Evolutionary conservation across 805 yeast genomes (phyloP).

Genomic region (Candida fluviatilis): DNA sequence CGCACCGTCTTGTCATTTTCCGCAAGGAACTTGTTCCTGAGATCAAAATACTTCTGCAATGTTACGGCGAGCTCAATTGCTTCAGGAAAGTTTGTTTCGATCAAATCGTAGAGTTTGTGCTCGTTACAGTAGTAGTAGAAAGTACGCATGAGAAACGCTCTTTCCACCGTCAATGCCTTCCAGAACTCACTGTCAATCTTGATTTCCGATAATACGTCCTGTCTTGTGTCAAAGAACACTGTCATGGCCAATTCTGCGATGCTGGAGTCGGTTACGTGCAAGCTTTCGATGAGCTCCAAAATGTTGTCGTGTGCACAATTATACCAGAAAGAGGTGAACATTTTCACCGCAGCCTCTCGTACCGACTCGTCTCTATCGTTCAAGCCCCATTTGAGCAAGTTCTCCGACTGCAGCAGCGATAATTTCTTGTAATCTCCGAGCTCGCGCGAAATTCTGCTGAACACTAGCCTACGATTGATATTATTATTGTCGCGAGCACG

Average conservation of each 20-base stretch:
- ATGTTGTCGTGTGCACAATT: slow-evolving; percentile 64
- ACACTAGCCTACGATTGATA: slow-evolving; percentile 68
- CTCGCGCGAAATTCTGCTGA: slow-evolving; percentile 60
- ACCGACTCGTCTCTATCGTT: slow-evolving; percentile 81
- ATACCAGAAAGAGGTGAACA: slow-evolving; percentile 74
- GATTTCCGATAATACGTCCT: slow-evolving; percentile 58
- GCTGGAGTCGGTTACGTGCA: slow-evolving; percentile 65
- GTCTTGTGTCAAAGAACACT: slow-evolving; percentile 55
- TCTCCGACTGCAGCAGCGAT: slow-evolving; percentile 54
- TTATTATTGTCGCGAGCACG: slow-evolving; percentile 79
- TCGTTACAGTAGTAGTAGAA: slow-evolving; percentile 63
- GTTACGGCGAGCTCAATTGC: slow-evolving; percentile 64
- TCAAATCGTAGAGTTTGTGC: slow-evolving; percentile 44
- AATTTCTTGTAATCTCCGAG: slow-evolving; percentile 57
- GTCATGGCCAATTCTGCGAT: slow-evolving; percentile 67
- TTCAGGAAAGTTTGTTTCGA: slow-evolving; percentile 76
- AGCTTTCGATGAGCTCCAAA: slow-evolving; percentile 61
- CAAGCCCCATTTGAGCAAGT: slow-evolving; percentile 77
- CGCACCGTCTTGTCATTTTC: slow-evolving; percentile 19
- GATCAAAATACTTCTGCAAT: slow-evolving; percentile 52
- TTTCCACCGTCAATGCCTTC: slow-evolving; percentile 67
- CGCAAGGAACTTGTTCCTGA: slow-evolving; percentile 30
- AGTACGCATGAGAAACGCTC: slow-evolving; percentile 65
- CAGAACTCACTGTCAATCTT: slow-evolving; percentile 65
- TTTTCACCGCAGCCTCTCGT: slow-evolving; percentile 61